These are phyloP conservation scores for Thalassia testudinum DNA, from an alignment of 116 monocot genomes.

Conservation along the genomic window DNA sequence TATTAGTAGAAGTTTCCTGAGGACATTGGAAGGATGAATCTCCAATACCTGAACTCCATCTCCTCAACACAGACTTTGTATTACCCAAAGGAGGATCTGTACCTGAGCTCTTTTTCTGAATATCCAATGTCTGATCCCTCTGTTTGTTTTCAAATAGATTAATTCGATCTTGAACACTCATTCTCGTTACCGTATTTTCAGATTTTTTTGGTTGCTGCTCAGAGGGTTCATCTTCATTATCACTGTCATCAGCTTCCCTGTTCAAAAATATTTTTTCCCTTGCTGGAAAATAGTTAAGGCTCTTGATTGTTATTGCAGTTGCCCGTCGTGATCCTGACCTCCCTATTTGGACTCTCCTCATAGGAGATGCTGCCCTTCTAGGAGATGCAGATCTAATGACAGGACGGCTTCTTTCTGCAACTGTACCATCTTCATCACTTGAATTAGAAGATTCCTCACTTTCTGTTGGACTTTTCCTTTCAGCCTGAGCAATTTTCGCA, in stretches of 20 bases:
- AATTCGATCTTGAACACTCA: conserved; percentile 97
- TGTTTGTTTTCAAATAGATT: conserved; percentile 91
- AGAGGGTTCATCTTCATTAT: conserved; percentile 33
- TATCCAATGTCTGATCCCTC: conserved; percentile 48
- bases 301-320: conserved; percentile 72
- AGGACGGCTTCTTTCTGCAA: conserved; percentile 75
- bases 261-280: conserved; percentile 40
- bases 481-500: conserved; percentile 80
- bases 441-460: conserved; percentile 63
- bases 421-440: conserved; percentile 25
- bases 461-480: conserved; percentile 61
- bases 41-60: conserved; percentile 93
- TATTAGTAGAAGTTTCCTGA: conserved; percentile 25
- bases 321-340: conserved; percentile 78
- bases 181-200: conserved; percentile 57
- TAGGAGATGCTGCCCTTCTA: conserved; percentile 95
- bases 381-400: conserved; percentile 74
- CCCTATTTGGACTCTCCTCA: conserved; percentile 88
- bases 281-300: conserved; percentile 58
- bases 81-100: conserved; percentile 22
- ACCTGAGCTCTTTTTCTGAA: conserved; percentile 24
- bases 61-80: conserved; percentile 79
- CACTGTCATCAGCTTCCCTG: conserved; percentile 28
- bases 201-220: conserved; percentile 39
- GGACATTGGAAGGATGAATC: conserved; percentile 30